Conservation (phyloP, 2,329 filamentous ascomycete species). For the Setomelanomma holmii region DNA sequence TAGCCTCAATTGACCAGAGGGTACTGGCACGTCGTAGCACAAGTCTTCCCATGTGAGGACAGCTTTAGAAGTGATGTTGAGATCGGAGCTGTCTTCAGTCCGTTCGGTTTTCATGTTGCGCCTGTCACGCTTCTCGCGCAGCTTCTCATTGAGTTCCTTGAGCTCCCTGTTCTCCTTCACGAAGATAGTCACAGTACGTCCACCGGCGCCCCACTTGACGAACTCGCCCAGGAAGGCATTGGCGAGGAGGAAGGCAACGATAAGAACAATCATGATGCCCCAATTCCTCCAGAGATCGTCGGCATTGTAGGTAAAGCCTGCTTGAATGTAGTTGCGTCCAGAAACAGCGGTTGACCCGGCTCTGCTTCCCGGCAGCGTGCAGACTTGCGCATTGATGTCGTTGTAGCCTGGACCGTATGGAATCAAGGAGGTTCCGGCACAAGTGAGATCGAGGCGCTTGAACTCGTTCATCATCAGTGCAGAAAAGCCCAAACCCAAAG, state of each 20-base stretch:
- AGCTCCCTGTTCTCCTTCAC: conserved; percentile 72
- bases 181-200: conserved; percentile 81
- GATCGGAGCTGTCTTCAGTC: conserved; percentile 52
- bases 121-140: conserved; percentile 66
- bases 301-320: conserved; percentile 71
- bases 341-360: conserved; percentile 69
- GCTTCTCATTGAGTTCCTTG: conserved; percentile 68
- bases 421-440: conserved; percentile 71
- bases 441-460: conserved; percentile 70
- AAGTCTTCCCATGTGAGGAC: conserved; percentile 66
- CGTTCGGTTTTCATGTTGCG: conserved; percentile 55
- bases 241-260: conserved; percentile 75
- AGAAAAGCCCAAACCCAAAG: conserved; percentile 77
- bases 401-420: conserved; percentile 74
- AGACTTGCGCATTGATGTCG: conserved; percentile 78
- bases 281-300: conserved; percentile 72
- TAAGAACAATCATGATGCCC: conserved; percentile 75
- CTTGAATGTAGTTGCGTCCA: conserved; percentile 72
- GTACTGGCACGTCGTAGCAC: conserved; percentile 73
- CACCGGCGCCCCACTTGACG: conserved; percentile 78
- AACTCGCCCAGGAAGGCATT: conserved; percentile 80
- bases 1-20: conserved; percentile 59
- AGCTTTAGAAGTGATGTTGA: conserved; percentile 62
- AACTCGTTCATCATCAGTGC: conserved; percentile 91
- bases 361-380: conserved; percentile 76